Evolutionary conservation across 805 yeast genomes (phyloP).

Genomic region (Phaffomyces thermotolerans): DNA sequence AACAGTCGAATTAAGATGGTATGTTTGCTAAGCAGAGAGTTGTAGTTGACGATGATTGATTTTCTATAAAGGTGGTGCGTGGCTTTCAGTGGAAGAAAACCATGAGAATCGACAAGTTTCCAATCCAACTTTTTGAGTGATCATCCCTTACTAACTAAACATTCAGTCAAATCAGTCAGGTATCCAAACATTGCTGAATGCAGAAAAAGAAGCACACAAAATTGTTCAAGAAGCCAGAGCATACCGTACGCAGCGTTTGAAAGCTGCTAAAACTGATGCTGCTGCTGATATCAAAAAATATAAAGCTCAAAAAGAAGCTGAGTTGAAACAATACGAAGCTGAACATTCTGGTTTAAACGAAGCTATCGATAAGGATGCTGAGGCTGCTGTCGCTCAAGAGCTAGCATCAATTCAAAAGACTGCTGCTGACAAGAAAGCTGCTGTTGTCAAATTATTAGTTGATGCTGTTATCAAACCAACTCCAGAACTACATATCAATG

Average conservation of each 20-base stretch:
- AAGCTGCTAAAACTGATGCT: constrained; percentile 93
- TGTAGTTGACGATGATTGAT: neutral
- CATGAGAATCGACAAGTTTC: too few relatives aligned
- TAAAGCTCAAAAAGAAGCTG: constrained; percentile 76
- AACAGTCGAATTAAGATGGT: too few relatives aligned
- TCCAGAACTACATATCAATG: constrained; percentile 80
- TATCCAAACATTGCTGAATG: constrained; percentile 35
- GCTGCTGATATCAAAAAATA: constrained; percentile 81
- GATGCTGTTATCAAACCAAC: constrained; percentile 74
- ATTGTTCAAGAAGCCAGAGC: constrained; percentile 90
- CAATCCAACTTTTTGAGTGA: too few relatives aligned
- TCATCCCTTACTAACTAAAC: neutral
- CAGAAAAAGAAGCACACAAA: constrained; percentile 96
- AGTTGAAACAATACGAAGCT: constrained; percentile 64
- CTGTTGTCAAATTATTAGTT: constrained; percentile 68
- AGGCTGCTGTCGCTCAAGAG: constrained; percentile 61
- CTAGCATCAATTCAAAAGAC: constrained; percentile 59
- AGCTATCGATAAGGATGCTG: constrained; percentile 74
- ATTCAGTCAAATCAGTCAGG: constrained; percentile 19
- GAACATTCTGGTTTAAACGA: constrained; percentile 73
- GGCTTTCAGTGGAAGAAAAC: too few relatives aligned
- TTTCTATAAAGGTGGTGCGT: too few relatives aligned
- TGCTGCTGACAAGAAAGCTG: constrained; percentile 52
- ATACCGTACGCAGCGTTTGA: constrained; percentile 79
- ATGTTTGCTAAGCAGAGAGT: too few relatives aligned